Evolutionary conservation across 805 yeast species (phyloP).

Genomic region (Tetrapisispora phaffii): DNA sequence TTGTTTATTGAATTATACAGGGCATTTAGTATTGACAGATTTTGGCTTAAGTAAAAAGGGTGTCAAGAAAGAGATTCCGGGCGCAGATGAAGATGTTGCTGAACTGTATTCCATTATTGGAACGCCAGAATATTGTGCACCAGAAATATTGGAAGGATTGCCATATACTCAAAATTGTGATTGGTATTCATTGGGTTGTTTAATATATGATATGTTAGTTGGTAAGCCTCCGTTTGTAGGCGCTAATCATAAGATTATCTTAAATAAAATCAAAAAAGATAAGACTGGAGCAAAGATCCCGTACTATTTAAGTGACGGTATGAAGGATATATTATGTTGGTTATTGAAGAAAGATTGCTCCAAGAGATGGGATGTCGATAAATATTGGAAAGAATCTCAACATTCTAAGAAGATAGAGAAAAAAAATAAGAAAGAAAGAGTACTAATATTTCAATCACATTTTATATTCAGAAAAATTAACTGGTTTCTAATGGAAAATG

Average conservation of each 20-base stretch:
- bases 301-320: slow-evolving; percentile 66
- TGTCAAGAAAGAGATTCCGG: slow-evolving; percentile 4
- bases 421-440: slow-evolving; percentile 22
- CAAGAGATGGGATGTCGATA: slow-evolving; percentile 54
- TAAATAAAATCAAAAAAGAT: slow-evolving; percentile 65
- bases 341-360: slow-evolving; percentile 59
- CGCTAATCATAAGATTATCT: slow-evolving; percentile 60
- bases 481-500: slow-evolving; percentile 51
- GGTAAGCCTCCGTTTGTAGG: slow-evolving; percentile 90
- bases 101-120: slow-evolving; percentile 34
- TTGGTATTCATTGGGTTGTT: slow-evolving; percentile 89
- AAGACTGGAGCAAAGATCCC: slow-evolving; percentile 49
- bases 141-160: slow-evolving; percentile 72
- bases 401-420: slow-evolving; percentile 4
- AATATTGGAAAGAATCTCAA: slow-evolving; percentile 35
- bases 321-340: slow-evolving; percentile 62
- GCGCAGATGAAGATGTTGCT: slow-evolving; percentile 23
- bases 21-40: slow-evolving; percentile 75
- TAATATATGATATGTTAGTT: slow-evolving; percentile 66
- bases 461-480: slow-evolving; percentile 67
- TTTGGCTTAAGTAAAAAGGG: slow-evolving; percentile 59
- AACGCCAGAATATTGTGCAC: slow-evolving; percentile 57
- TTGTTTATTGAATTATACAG: slow-evolving; percentile 59
- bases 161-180: slow-evolving; percentile 73
- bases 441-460: slow-evolving; percentile 43